Evolutionary conservation across 1,284 basidiomycete species (phyloP), one percentile per base, ranked within the genome.

Genomic region (Anthracocystis panici-leucophaei): DNA sequence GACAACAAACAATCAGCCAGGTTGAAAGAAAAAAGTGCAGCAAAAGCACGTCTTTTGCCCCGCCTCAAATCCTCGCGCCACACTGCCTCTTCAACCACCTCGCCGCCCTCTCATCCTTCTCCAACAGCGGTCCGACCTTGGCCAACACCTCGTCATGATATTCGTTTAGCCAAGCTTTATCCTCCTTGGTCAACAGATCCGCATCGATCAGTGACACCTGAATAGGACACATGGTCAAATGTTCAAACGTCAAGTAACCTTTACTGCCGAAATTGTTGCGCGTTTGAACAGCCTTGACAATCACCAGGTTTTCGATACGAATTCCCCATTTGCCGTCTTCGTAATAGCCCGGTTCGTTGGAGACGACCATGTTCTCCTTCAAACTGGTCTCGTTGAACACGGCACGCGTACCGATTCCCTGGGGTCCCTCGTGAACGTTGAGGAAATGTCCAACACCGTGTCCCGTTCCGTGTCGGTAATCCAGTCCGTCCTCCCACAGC

Each of bases 321-420:
- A 98, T 94, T 3, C 96, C 96, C 83, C 92, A 99, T 65, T 89
- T 88, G 6, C 95, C 96, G 79, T 97, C 95, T 18, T 91, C 90
- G 86, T 93, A 99, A 86, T 93, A 98, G 2, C 94, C 96, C 0
- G 96, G 96, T 81, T 99, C 83, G 59, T 83, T 85, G 52, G 77
- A 80, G 23, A 85, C 44, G 12, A 85, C 79, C 80, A 84, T 85
- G 38, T 80, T 81, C 27, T 82, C 77, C 66, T 83, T 82, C 23
- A 85, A 62, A 25, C 79, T 71, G 16, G 83, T 85, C 57, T 84
- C 82, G 60, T 85, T 84, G 63, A 83, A 84, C 1, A 80, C 76
- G 41, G 70, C 57, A 7, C 83, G 66, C 25, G 82, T 85, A 23
- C 82, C 82, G 59, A 85, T 82, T n/a, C 83, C 83, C 44, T 79